These are phyloP conservation scores for Saposhnikovia divaricata DNA, from an alignment of 129 eudicot species.

Conservation along the genomic window DNA sequence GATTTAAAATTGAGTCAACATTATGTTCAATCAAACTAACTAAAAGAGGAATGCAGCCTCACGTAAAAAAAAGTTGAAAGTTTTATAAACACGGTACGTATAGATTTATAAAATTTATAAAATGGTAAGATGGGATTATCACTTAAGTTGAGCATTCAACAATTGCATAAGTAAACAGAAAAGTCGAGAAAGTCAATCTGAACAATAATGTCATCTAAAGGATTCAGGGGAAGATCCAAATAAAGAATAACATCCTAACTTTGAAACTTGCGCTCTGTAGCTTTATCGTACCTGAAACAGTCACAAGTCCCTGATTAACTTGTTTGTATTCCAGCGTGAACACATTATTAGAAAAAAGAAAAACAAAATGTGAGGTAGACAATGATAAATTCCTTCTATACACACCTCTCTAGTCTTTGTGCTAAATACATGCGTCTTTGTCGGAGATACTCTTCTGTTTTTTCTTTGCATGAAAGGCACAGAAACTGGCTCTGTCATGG, in stretches of 20 bases:
- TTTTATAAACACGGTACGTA: not conserved
- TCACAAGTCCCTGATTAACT: not conserved
- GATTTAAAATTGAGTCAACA: not conserved
- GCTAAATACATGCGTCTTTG: conserved; percentile 64
- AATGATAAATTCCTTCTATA: not conserved
- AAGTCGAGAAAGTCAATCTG: conserved; percentile 41
- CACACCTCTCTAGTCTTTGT: conserved; percentile 56
- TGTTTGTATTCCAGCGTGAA: not conserved
- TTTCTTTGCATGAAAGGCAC: conserved; percentile 85
- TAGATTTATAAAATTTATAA: not conserved
- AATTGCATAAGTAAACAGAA: not conserved
- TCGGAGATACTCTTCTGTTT: conserved; percentile 85
- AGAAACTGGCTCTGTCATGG: conserved; percentile 42
- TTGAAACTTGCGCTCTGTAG: conserved; percentile 65
- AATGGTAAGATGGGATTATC: not conserved
- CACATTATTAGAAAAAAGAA: not conserved
- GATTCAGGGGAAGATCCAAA: conserved; percentile 91
- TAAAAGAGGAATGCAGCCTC: not conserved
- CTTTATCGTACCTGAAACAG: conserved; percentile 67
- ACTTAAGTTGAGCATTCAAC: not conserved
- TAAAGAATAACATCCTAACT: conserved; percentile 62
- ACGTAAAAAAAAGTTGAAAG: not conserved
- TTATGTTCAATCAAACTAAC: not conserved
- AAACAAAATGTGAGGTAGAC: not conserved
- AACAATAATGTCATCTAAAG: conserved; percentile 93